A percentile compares a stretch with the other conserved stretches of the same genome.
These are phyloP conservation scores for Lactarius trivialis DNA, from an alignment of 768 basidiomycete species.

Conservation along the genomic window DNA sequence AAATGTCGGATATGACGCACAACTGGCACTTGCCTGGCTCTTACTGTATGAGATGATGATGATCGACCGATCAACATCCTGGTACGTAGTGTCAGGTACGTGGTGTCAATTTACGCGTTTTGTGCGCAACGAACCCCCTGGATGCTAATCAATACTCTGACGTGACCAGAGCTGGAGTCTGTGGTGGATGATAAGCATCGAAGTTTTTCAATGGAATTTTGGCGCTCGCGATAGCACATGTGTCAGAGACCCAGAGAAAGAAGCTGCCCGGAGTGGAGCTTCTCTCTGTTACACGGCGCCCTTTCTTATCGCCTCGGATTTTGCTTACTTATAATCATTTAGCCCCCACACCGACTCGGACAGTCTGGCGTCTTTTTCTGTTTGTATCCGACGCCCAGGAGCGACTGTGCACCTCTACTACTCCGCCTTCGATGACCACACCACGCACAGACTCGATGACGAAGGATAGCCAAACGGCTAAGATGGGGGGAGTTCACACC, in stretches of 20 bases:
- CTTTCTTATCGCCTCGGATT: not conserved
- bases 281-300: not conserved
- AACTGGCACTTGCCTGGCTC: not conserved
- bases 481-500: constrained; percentile 8
- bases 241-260: no score
- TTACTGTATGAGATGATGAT: not conserved
- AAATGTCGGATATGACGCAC: not conserved
- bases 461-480: not conserved
- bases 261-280: not conserved
- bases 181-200: not conserved
- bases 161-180: not conserved
- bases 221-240: not conserved
- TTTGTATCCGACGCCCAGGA: not conserved
- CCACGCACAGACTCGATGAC: not conserved
- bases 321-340: not conserved
- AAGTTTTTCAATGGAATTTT: not conserved
- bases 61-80: not conserved
- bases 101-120: not conserved
- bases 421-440: not conserved
- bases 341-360: not conserved
- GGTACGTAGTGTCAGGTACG: not conserved
- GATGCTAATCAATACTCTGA: not conserved
- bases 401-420: not conserved
- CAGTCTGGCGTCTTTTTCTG: not conserved
- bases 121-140: not conserved